Evolutionary conservation across 192 early-diverging fungal species (phyloP).

Genomic region (Spinellus fusiger): DNA sequence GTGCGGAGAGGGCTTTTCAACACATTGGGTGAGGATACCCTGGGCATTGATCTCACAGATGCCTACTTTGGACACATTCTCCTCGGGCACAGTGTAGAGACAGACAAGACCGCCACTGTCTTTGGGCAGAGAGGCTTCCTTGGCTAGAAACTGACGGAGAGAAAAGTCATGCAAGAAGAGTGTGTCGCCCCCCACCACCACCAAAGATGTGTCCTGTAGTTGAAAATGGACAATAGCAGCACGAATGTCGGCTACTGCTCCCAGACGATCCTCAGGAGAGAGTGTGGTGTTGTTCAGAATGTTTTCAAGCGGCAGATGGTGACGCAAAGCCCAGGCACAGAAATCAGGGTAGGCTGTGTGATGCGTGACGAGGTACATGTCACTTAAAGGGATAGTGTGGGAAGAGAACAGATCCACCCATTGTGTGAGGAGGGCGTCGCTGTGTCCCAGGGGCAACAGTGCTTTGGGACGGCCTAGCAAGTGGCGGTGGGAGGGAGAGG

Average conservation of each 20-base stretch:
- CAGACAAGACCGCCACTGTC: slow-evolving; percentile 37
- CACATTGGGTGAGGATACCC: slow-evolving; percentile 35
- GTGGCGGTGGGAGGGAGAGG: slow-evolving; percentile 24
- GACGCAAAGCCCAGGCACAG: slow-evolving; percentile 32
- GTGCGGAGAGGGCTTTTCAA: slow-evolving; percentile 49
- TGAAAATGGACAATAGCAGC: slow-evolving; percentile 36
- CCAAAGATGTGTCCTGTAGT: slow-evolving; percentile 19
- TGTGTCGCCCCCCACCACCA: slow-evolving; percentile 58
- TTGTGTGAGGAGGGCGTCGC: slow-evolving; percentile 38
- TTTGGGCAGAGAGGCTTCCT: not conserved
- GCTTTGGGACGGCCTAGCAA: slow-evolving; percentile 43
- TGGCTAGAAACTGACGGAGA: slow-evolving; percentile 31
- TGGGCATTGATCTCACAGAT: slow-evolving; percentile 38
- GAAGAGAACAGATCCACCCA: slow-evolving; percentile 30
- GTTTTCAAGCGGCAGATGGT: slow-evolving; percentile 29
- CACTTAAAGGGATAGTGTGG: slow-evolving; percentile 4
- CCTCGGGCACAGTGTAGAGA: slow-evolving; percentile 37
- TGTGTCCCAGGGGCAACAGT: slow-evolving; percentile 35
- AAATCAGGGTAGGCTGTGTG: slow-evolving; percentile 33
- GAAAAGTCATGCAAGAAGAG: slow-evolving; percentile 50
- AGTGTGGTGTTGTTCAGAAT: slow-evolving; percentile 45
- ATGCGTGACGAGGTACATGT: slow-evolving; percentile 46
- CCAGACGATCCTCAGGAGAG: slow-evolving; percentile 45
- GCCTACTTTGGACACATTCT: slow-evolving; percentile 45
- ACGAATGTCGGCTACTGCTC: slow-evolving; percentile 49